Conservation (phyloP, 768 basidiomycete genomes). For the Erythrobasidium yunnanense region DNA sequence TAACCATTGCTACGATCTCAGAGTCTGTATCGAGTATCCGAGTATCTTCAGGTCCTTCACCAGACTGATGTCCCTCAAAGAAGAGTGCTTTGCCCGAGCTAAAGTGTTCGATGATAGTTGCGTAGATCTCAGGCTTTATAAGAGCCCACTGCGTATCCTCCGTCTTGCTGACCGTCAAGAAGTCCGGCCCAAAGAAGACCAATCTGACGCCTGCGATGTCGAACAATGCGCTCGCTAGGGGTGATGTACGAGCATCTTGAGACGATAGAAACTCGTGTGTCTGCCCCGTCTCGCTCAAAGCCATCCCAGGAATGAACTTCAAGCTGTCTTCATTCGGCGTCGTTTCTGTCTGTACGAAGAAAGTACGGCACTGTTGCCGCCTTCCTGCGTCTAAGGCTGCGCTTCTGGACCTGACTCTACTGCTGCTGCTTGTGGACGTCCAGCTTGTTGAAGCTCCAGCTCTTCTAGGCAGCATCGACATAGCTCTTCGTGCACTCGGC, state of each 20-base stretch:
- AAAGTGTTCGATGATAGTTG: constrained; percentile 92
- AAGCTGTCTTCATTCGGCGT: constrained; percentile 96
- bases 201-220: constrained; percentile 80
- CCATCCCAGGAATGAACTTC: constrained; percentile 88
- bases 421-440: too few species aligned
- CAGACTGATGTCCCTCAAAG: constrained; percentile 62
- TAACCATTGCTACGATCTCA: constrained; percentile 97
- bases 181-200: constrained; percentile 95
- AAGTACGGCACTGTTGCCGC: too few species aligned
- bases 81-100: constrained; percentile 81
- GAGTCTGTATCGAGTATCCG: constrained; percentile 85
- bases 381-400: too few species aligned
- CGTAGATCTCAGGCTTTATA: constrained; percentile 92
- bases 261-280: constrained; percentile 86
- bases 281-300: constrained; percentile 76
- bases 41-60: constrained; percentile 56
- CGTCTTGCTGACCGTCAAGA: constrained; percentile 90
- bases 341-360: constrained; percentile 70
- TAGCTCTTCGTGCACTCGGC: too few species aligned
- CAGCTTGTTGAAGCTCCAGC: too few species aligned
- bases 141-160: constrained; percentile 74
- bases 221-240: constrained; percentile 88
- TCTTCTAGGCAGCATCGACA: too few species aligned
- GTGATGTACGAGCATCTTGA: constrained; percentile 71
- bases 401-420: too few species aligned